These are phyloP conservation scores for Neotropicomus parvogracilis DNA, from an alignment of 1,284 basidiomycete species.

Conservation along the genomic window DNA sequence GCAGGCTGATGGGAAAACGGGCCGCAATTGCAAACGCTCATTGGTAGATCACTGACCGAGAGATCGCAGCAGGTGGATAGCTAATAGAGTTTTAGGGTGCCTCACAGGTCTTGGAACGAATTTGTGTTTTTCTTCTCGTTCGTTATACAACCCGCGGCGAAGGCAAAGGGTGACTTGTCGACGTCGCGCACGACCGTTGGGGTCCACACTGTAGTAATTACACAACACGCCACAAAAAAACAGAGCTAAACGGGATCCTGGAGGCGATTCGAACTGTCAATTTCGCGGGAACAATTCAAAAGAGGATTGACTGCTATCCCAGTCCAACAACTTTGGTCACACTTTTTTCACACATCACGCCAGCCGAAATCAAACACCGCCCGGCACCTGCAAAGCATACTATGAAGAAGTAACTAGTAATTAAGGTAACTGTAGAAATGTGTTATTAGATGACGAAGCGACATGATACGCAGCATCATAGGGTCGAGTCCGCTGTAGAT, in stretches of 20 bases:
- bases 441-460: no score
- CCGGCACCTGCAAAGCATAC: no score
- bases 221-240: slow-evolving; percentile 6
- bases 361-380: no score
- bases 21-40: slow-evolving; percentile 12
- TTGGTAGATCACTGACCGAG: slow-evolving; percentile 27
- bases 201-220: not conserved
- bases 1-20: slow-evolving; percentile 29
- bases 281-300: slow-evolving; percentile 10
- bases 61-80: slow-evolving; percentile 17
- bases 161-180: not conserved
- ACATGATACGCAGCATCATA: no score
- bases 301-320: slow-evolving; percentile 2
- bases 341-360: no score
- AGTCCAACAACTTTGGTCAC: no score
- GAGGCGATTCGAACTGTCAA: not conserved
- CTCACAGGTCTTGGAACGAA: slow-evolving; percentile 6
- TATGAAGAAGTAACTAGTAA: no score
- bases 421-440: no score
- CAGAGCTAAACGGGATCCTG: slow-evolving; percentile 2
- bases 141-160: not conserved
- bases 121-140: slow-evolving; percentile 2
- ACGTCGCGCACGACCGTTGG: no score
- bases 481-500: no score
- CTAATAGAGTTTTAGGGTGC: slow-evolving; percentile 35